Percentiles rank a stretch among this genome's conserved stretches.
These are phyloP conservation scores for Yamadazyma philogaea DNA, from an alignment of 805 yeast species.

Conservation along the genomic window DNA sequence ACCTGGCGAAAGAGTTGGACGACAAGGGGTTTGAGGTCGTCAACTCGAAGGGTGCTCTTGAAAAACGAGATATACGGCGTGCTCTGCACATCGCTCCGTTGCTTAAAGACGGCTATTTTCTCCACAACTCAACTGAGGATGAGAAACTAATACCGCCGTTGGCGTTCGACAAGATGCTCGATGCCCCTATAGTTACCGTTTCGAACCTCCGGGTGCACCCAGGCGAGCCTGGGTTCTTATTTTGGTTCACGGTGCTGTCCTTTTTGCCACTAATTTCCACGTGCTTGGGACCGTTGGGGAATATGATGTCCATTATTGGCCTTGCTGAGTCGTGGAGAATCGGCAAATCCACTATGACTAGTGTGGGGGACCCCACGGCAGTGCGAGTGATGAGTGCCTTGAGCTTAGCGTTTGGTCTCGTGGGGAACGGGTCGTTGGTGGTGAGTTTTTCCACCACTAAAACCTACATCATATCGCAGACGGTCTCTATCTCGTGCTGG, in stretches of 20 bases:
- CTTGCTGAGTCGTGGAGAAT: constrained; percentile 66
- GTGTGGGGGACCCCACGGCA: constrained; percentile 36
- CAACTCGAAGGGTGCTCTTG: no score
- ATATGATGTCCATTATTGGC: constrained; percentile 69
- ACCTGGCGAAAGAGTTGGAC: no score
- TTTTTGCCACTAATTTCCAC: constrained; percentile 76
- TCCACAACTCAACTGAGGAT: constrained; percentile 12
- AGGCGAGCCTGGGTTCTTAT: constrained; percentile 33
- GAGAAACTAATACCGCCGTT: constrained; percentile 20
- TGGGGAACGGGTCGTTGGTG: constrained; percentile 66
- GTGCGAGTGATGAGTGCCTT: constrained; percentile 57
- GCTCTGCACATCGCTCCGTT: no score
- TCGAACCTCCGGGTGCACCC: constrained; percentile 32
- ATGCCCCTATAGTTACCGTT: constrained; percentile 31
- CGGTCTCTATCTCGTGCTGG: constrained; percentile 64
- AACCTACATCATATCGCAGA: constrained; percentile 59
- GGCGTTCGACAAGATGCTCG: constrained; percentile 26
- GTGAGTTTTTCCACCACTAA: constrained; percentile 63
- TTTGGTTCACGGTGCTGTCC: constrained; percentile 66
- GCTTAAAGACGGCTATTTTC: constrained; percentile 10
- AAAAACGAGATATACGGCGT: no score
- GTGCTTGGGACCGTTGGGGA: constrained; percentile 75
- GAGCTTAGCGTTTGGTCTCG: constrained; percentile 60
- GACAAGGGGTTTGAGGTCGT: no score
- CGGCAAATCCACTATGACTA: constrained; percentile 20